Evolutionary conservation across 192 early-diverging fungal genomes (phyloP), one percentile per base, ranked within the genome.

Genomic region (Umbelopsis sp.): DNA sequence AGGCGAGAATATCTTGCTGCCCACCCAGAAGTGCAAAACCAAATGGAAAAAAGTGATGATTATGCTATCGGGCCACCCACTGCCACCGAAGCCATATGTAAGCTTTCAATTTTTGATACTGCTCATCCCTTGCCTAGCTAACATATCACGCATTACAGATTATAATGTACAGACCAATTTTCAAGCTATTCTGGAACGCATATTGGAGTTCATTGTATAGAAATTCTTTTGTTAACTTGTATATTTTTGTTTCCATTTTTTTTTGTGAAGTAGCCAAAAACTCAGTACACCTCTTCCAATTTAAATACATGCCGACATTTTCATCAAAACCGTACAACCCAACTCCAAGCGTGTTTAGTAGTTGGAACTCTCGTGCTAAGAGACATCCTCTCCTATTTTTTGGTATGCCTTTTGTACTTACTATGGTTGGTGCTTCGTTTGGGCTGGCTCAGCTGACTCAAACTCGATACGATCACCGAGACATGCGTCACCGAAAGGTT

Each of bases 401-500:
- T 72, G 91, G 92, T 1, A 71, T 93, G 8, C 91, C 92, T 27
- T 90, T 93, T 30, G 67, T 93, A 13, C 61, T 83, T 22, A 87
- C 89, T 0, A 82, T 94, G 20, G 81, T 94, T 18, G 88, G 77
- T 35, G 92, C 88, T 49, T 89, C 91, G 10, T 89, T 89, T 78
- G 88, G 86, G 7, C 81, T 96, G 41, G 79, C 88, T 27, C 84
- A 89, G 30, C 76, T 93, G 22, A 89, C 91, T 13, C 83, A 93
- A 67, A 92, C 91, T 41, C 87, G 89, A 71, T 93, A 91, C 69
- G 92, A 96, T 74, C 82, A 90, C 46, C 85, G 89, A 46, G 91
- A 92, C 71, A 66, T 72, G 64, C 58, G 68, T 46, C 71, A 78
- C 41, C 69, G 55, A 64, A 70, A 73, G 45, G 76, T 78, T 61